Base-by-base conservation (phyloP, 768 basidiomycete genomes). In the Antrodiella citrinella region DNA sequence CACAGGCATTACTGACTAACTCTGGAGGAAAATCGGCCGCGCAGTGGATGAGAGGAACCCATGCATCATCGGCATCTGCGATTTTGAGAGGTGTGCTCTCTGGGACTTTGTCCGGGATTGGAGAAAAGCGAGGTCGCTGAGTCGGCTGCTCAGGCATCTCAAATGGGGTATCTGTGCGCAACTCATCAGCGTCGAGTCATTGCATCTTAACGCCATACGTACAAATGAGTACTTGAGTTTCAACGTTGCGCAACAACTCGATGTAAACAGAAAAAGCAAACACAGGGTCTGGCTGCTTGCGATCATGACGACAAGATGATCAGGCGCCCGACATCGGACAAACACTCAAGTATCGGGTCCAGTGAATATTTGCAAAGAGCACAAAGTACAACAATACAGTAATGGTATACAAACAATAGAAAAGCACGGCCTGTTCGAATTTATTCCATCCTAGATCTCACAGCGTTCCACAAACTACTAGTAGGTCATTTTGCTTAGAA, bases 1-100 rank as follows among this genome's bases (percentile, higher is more conserved):
- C 12, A 19, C 23, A 24, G 24, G 41, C 22, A 10, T 2, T 11
- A 55, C 62, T n/a, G 49, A 67, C 67, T 19, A 68, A 52, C 9
- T 63, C 63, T 12, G 51, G 38, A 9, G 66, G 66, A 23, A 68
- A 67, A 44, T 62, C 60, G 7, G 67, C 66, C 15, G 56, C 49
- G 44, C 63, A 68, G 43, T 59, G 54, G 18, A 67, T 53, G 4
- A 68, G 45, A 1, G 67, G 65, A 1, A 44, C 56, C 66, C 67
- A 68, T 35, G 19, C 35, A 35, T 19, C 26, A 22, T 25, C 26
- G 19, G 15, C 26, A 26, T 41, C 10, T 2, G 20, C 3, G n/a
- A n/a, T n/a, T n/a, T n/a, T n/a, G n/a, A n/a, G n/a, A n/a, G n/a
- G n/a, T 13, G 41, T 7, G 30, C 30, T 15, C 30, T 35, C 30